Conservation (phyloP, 108 stramenopile genomes). For the Pseudonitzschia multistriata region DNA sequence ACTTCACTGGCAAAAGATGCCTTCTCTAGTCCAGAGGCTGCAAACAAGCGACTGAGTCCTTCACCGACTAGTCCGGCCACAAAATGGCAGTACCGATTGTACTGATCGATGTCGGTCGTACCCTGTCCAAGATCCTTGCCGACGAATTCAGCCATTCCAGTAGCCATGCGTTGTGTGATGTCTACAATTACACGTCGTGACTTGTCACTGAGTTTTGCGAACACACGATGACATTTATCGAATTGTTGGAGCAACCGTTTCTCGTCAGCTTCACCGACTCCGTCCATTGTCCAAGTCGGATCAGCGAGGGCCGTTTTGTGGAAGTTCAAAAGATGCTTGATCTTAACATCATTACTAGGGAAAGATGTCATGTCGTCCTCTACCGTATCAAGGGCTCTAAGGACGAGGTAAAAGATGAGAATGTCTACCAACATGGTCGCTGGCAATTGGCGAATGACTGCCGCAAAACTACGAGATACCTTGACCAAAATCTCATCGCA, state of each 20-base stretch:
- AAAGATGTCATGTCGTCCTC: slow-evolving; percentile 98
- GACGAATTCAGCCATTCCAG: slow-evolving; percentile 98
- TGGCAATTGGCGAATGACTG: slow-evolving; percentile 96
- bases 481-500: slow-evolving; percentile 96
- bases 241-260: slow-evolving; percentile 87
- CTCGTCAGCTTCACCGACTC: slow-evolving; percentile 96
- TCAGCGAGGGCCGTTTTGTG: slow-evolving; percentile 85
- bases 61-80: slow-evolving; percentile 98
- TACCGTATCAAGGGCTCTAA: slow-evolving; percentile 96
- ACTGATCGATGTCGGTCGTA: slow-evolving; percentile 83
- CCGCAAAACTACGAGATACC: slow-evolving; percentile 95
- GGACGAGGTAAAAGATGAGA: slow-evolving; percentile 95
- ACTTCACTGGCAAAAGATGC: slow-evolving; percentile 58
- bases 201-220: slow-evolving; percentile 51
- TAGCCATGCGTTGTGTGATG: slow-evolving; percentile 96
- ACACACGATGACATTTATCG: slow-evolving; percentile 86
- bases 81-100: slow-evolving; percentile 98
- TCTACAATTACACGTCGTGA: slow-evolving; percentile 86
- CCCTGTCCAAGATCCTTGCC: slow-evolving; percentile 97
- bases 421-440: slow-evolving; percentile 83
- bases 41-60: slow-evolving; percentile 95
- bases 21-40: slow-evolving; percentile 75
- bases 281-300: slow-evolving; percentile 81
- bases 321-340: slow-evolving; percentile 80
- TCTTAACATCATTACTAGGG: slow-evolving; percentile 73